Percentiles rank a stretch among this genome's conserved stretches.
Evolutionary conservation across 129 eudicot genomes (phyloP).

Genomic region (Centrapalus pauciflorus): DNA sequence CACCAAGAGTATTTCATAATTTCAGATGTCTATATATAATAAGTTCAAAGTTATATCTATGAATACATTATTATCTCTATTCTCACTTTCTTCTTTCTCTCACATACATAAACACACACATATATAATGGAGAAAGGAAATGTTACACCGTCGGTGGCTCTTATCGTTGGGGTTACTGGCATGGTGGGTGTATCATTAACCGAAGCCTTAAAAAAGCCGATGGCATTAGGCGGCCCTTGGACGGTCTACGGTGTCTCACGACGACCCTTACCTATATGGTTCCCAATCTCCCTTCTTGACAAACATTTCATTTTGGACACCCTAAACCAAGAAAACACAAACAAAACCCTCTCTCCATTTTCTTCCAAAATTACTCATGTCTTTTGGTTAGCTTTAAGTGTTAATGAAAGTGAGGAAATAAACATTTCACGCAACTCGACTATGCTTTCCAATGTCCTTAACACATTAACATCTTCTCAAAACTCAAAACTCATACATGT

Average conservation of each 20-base stretch:
- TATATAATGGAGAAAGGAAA: too few relatives aligned
- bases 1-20: too few relatives aligned
- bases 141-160: too few relatives aligned
- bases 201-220: conserved; percentile 11
- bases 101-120: too few relatives aligned
- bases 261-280: conserved; percentile 10
- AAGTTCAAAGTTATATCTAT: too few relatives aligned
- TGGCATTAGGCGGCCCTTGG: conserved; percentile 25
- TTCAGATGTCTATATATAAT: too few relatives aligned
- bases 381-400: conserved; percentile 23
- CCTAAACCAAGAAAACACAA: neutral
- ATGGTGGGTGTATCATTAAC: conserved; percentile 21
- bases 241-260: conserved; percentile 16
- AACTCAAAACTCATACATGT: conserved; percentile 4
- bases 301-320: conserved; percentile 6
- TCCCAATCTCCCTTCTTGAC: conserved; percentile 15
- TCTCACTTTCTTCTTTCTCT: too few relatives aligned
- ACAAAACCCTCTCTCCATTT: neutral
- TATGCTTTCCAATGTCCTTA: conserved; percentile 23
- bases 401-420: neutral
- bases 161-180: conserved; percentile 23
- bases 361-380: conserved; percentile 17
- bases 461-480: neutral
- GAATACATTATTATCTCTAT: too few relatives aligned
- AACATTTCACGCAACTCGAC: conserved; percentile 1